A percentile compares a stretch with the other conserved stretches of the same genome.
Conservation (phyloP, 164 flowering plant species). For the Houttuynia cordata region DNA sequence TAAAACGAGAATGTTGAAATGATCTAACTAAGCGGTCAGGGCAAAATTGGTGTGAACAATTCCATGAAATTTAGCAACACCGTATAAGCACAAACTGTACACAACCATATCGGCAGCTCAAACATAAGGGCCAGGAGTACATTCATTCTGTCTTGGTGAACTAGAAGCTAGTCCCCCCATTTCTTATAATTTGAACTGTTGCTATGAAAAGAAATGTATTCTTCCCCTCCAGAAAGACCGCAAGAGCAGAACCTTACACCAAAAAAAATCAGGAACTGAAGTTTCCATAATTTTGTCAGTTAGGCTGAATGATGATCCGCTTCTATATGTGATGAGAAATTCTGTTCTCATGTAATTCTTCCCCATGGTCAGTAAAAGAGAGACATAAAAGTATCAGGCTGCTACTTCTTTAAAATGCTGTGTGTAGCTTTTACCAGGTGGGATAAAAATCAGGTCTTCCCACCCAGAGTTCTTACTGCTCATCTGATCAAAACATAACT, state of each 20-base stretch:
- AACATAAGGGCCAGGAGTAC: too few species aligned
- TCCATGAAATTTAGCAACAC: too few species aligned
- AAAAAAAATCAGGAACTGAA: background rate
- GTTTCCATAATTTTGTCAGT: background rate
- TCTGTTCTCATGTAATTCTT: background rate
- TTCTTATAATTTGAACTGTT: too few species aligned
- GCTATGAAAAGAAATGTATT: too few species aligned
- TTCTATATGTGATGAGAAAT: background rate
- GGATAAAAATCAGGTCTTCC: conserved; percentile 91
- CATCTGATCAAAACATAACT: conserved; percentile 24
- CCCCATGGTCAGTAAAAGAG: background rate
- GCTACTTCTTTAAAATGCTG: conserved; percentile 69
- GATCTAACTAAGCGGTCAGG: background rate
- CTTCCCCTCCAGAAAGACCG: background rate
- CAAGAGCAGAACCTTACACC: background rate
- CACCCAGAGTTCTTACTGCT: conserved; percentile 80
- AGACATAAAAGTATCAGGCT: conserved; percentile 21
- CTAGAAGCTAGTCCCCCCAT: too few species aligned
- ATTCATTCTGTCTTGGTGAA: too few species aligned
- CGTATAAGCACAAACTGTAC: too few species aligned
- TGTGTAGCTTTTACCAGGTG: conserved; percentile 85
- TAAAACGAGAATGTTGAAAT: too few species aligned
- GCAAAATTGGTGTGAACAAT: background rate
- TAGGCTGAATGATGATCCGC: background rate
- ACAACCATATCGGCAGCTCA: too few species aligned